Conservation (phyloP, 176 grass and related monocot genomes). For the Tuctoria greenei region DNA sequence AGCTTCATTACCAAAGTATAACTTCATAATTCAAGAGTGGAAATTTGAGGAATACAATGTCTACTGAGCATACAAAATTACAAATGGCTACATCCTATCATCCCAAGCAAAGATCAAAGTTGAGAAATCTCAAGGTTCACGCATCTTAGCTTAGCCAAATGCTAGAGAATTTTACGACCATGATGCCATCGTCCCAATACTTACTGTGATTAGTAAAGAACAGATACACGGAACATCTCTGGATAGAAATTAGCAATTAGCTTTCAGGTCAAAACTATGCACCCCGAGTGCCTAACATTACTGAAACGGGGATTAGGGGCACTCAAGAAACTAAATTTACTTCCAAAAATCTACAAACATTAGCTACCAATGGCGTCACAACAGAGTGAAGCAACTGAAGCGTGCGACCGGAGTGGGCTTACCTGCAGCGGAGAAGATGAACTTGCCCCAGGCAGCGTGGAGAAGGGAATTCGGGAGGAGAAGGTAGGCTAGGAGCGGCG, state of each 20-base stretch:
- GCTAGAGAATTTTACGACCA: neutral
- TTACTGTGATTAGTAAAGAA: neutral
- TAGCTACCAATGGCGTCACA: neutral
- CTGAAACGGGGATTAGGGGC: neutral
- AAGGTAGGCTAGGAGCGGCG: conserved; percentile 75
- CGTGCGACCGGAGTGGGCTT: neutral
- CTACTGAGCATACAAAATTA: neutral
- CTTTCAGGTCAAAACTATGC: neutral
- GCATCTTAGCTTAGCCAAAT: neutral
- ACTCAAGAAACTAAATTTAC: neutral
- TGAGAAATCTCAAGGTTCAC: neutral
- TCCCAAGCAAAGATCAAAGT: neutral
- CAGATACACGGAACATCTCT: neutral
- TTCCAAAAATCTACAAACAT: neutral
- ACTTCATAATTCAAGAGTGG: neutral
- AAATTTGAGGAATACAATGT: neutral
- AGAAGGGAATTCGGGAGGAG: conserved; percentile 77
- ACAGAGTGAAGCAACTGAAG: neutral
- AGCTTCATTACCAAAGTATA: neutral
- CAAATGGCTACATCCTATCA: conserved; percentile 13
- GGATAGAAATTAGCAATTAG: neutral
- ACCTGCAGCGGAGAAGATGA: conserved; percentile 89
- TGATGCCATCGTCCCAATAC: neutral
- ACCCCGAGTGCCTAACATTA: neutral
- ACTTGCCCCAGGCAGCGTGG: conserved; percentile 76